Conservation (phyloP, 2,329 filamentous ascomycete genomes). For the Trichoderma polysporum region DNA sequence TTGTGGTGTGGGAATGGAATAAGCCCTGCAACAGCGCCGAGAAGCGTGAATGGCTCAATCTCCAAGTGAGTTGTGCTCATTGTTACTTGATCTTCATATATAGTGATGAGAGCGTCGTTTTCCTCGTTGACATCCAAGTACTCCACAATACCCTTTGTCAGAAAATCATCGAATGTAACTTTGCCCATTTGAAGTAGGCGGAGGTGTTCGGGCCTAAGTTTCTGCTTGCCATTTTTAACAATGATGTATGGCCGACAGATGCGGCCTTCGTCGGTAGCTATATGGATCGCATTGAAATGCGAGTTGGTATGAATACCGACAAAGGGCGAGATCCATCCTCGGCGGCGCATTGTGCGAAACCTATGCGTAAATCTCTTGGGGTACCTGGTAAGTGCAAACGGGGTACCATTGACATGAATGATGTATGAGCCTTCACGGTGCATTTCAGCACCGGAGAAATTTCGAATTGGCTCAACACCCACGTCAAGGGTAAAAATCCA, state of each 20-base stretch:
- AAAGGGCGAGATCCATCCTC: conserved; percentile 91
- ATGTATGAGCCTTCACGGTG: conserved; percentile 82
- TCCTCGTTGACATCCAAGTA: conserved; percentile 99
- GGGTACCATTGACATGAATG: conserved; percentile 94
- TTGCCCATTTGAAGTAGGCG: conserved; percentile 78
- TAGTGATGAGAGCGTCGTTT: conserved; percentile 89
- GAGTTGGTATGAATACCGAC: conserved; percentile 96
- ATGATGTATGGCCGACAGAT: conserved; percentile 96
- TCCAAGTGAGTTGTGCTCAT: conserved; percentile 88
- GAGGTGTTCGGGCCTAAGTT: conserved; percentile 75
- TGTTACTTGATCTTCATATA: conserved; percentile 83
- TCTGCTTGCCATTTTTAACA: conserved; percentile 82
- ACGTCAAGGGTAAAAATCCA: conserved; percentile 85
- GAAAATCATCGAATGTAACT: conserved; percentile 90
- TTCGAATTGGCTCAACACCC: conserved; percentile 73
- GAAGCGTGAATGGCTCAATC: conserved; percentile 95
- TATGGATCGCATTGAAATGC: conserved; percentile 87
- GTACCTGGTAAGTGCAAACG: conserved; percentile 79
- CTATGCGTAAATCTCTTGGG: conserved; percentile 83
- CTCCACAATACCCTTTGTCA: conserved; percentile 86
- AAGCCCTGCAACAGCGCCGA: conserved; percentile 91
- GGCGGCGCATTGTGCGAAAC: conserved; percentile 83
- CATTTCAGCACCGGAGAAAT: conserved; percentile 75
- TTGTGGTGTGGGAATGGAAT: conserved; percentile 99
- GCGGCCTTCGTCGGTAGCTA: conserved; percentile 94